These are phyloP conservation scores for Triangularia setosa DNA, from an alignment of 2,329 filamentous ascomycete genomes.

Conservation along the genomic window DNA sequence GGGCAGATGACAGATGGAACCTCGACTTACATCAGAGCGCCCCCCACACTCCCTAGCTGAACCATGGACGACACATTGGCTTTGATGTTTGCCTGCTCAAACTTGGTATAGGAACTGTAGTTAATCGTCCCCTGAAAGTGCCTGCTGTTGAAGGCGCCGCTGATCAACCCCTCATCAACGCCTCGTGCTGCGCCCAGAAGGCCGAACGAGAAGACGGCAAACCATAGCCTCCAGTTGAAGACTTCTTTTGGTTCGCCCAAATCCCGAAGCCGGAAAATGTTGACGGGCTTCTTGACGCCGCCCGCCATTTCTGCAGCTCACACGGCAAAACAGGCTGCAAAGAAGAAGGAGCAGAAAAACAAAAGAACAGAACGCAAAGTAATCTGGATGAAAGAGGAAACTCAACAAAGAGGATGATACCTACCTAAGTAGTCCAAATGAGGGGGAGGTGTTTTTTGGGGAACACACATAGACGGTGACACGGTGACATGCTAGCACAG, in stretches of 20 bases:
- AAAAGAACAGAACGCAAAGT: not conserved
- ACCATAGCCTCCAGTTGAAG: slow-evolving; percentile 77
- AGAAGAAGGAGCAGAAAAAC: not conserved
- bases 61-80: slow-evolving; percentile 80
- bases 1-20: not conserved
- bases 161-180: slow-evolving; percentile 77
- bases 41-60: slow-evolving; percentile 70
- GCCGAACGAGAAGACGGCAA: slow-evolving; percentile 68
- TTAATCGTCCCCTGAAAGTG: slow-evolving; percentile 59
- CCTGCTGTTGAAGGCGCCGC: slow-evolving; percentile 64
- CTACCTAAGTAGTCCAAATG: not conserved
- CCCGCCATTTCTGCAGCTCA: slow-evolving; percentile 42
- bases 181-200: slow-evolving; percentile 74
- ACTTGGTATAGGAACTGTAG: slow-evolving; percentile 48
- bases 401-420: not conserved
- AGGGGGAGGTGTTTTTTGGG: not conserved
- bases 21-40: slow-evolving; percentile 41
- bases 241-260: slow-evolving; percentile 64
- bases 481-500: not conserved
- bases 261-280: slow-evolving; percentile 61
- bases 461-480: not conserved
- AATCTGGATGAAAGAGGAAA: not conserved
- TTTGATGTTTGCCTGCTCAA: slow-evolving; percentile 63
- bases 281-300: slow-evolving; percentile 52
- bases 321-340: slow-evolving; percentile 1